Evolutionary conservation across 2,329 filamentous ascomycete species (phyloP).

Genomic region (Penicillium frequentans): DNA sequence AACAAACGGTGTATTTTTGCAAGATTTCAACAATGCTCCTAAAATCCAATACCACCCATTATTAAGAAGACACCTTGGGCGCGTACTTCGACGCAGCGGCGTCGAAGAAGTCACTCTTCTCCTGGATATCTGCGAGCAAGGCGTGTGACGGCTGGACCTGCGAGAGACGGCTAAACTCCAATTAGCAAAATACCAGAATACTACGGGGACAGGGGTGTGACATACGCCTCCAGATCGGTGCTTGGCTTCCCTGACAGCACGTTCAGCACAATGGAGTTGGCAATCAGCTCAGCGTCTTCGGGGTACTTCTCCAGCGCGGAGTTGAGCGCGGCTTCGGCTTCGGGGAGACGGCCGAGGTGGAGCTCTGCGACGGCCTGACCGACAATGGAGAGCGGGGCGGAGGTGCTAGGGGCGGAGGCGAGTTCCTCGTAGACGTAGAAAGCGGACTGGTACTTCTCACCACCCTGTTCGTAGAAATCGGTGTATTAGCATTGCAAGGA

Average conservation of each 20-base stretch:
- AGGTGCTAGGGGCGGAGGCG: conserved; percentile 79
- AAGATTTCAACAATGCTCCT: conserved; percentile 1
- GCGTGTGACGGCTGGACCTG: conserved; percentile 66
- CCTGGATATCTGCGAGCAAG: conserved; percentile 70
- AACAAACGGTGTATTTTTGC: conserved; percentile 16
- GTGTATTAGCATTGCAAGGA: not conserved
- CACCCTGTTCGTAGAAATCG: conserved; percentile 59
- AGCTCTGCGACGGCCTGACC: conserved; percentile 89
- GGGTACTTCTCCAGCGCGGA: conserved; percentile 75
- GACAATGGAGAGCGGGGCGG: conserved; percentile 73
- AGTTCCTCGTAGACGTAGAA: conserved; percentile 99
- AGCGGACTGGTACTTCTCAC: conserved; percentile 92
- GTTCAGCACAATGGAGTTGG: conserved; percentile 78
- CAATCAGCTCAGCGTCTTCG: conserved; percentile 70
- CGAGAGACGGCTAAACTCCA: conserved; percentile 36
- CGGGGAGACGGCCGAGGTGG: conserved; percentile 82
- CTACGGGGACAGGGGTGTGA: conserved; percentile 11
- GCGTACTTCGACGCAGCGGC: conserved; percentile 83
- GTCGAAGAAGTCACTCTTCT: conserved; percentile 87
- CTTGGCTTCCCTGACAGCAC: conserved; percentile 73
- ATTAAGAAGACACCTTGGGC: conserved; percentile 64
- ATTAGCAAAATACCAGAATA: conserved; percentile 18
- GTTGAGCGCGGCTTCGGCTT: conserved; percentile 83
- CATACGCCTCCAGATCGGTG: conserved; percentile 62
- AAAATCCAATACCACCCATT: not conserved